Conservation (phyloP, 306 rosid genomes). For the Mucuna pruriens region DNA sequence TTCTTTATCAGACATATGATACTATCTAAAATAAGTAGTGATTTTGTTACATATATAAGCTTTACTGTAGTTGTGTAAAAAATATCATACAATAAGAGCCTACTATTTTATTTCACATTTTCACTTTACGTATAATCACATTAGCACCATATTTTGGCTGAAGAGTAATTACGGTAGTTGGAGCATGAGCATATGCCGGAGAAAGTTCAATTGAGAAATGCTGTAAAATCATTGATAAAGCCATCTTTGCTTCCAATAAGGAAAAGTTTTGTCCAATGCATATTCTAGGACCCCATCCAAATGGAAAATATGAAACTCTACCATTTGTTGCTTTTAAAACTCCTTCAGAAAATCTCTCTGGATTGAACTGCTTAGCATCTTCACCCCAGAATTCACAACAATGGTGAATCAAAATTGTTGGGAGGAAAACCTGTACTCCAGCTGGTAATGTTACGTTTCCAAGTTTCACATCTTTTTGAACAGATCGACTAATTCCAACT, state of each 20-base stretch:
- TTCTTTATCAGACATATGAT: neutral
- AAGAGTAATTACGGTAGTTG: neutral
- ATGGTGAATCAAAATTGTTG: slow-evolving; percentile 43
- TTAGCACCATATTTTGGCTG: slow-evolving; percentile 56
- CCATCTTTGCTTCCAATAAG: slow-evolving; percentile 54
- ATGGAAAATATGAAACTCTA: slow-evolving; percentile 35
- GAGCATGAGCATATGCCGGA: slow-evolving; percentile 53
- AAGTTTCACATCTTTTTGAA: slow-evolving; percentile 31
- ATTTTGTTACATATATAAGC: neutral
- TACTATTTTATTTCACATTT: neutral
- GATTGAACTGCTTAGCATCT: slow-evolving; percentile 49
- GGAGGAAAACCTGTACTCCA: neutral
- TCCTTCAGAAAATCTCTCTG: slow-evolving; percentile 57
- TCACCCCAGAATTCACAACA: slow-evolving; percentile 44
- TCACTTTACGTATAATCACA: slow-evolving; percentile 28
- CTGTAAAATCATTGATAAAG: slow-evolving; percentile 54
- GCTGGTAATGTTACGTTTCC: slow-evolving; percentile 43
- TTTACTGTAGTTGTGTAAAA: neutral
- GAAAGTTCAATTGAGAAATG: slow-evolving; percentile 55
- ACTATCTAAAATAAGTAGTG: neutral
- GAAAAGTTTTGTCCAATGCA: slow-evolving; percentile 54
- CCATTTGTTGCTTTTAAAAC: slow-evolving; percentile 43
- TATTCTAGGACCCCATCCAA: slow-evolving; percentile 48
- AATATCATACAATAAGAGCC: neutral
- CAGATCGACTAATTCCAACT: neutral